A percentile compares a stretch with the other conserved stretches of the same genome.
Conservation (phyloP, 1,139 yeast genomes). For the Yamadazyma conglobata region DNA sequence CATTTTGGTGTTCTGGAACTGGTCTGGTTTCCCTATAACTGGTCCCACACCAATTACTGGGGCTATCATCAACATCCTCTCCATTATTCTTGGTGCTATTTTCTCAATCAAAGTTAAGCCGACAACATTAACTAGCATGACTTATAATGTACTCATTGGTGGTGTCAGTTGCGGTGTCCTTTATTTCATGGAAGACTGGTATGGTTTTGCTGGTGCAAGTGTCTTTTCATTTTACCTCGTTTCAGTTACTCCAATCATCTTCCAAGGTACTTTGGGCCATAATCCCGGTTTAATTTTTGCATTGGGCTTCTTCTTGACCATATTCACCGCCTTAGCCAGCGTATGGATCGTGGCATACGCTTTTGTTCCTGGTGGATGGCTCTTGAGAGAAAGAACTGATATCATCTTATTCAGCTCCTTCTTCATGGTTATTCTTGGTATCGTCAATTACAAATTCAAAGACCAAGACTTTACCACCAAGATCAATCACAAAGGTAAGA, state of each 20-base stretch:
- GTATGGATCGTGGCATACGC: slow-evolving; percentile 99
- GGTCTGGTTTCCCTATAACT: slow-evolving; percentile 86
- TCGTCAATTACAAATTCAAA: slow-evolving; percentile 31
- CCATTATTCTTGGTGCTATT: slow-evolving; percentile 55
- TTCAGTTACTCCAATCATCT: slow-evolving; percentile 60
- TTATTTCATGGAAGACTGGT: slow-evolving; percentile 64
- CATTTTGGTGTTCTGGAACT: slow-evolving; percentile 82
- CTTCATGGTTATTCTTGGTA: slow-evolving; percentile 44
- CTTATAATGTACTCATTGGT: slow-evolving; percentile 37
- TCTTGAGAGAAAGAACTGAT: slow-evolving; percentile 85
- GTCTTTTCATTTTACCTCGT: slow-evolving; percentile 61
- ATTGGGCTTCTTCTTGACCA: slow-evolving; percentile 52
- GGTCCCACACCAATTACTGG: slow-evolving; percentile 94
- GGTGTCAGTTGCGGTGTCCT: slow-evolving; percentile 48
- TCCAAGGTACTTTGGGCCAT: slow-evolving; percentile 56
- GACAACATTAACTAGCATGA: slow-evolving; percentile 21
- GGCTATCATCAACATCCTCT: slow-evolving; percentile 63
- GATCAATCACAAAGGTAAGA: slow-evolving; percentile 19
- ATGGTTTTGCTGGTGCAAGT: slow-evolving; percentile 78
- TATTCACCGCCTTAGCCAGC: slow-evolving; percentile 67
- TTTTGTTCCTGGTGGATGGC: slow-evolving; percentile 90
- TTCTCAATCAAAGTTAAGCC: slow-evolving; percentile 26
- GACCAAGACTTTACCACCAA: slow-evolving; percentile 19
- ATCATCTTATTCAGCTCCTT: slow-evolving; percentile 49
- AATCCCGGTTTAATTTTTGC: slow-evolving; percentile 58